A percentile compares a stretch with the other conserved stretches of the same genome.
phyloP scores from a whole-genome alignment of 192 early-diverging fungal species.

The Oehlia diaphana region DNA sequence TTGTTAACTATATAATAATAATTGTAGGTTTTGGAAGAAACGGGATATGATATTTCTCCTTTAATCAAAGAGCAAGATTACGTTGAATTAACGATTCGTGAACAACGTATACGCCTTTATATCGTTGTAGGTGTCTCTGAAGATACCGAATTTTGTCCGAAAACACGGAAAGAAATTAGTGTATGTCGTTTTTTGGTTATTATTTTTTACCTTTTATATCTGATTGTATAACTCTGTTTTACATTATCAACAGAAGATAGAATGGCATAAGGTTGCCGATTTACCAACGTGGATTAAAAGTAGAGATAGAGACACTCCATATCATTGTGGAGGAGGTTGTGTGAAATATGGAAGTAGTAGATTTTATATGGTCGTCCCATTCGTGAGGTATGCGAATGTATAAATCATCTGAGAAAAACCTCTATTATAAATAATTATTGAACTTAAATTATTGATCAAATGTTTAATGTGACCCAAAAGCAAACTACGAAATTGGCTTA shows the following conservation, averaged over 20 bases:
- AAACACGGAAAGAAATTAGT: slow-evolving; percentile 94
- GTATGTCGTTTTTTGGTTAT: slow-evolving; percentile 42
- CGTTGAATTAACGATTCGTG: slow-evolving; percentile 86
- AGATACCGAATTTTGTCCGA: slow-evolving; percentile 75
- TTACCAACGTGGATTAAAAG: slow-evolving; percentile 48
- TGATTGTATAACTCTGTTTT: not conserved
- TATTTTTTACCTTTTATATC: not conserved
- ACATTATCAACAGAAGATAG: slow-evolving; percentile 49
- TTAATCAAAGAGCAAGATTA: slow-evolving; percentile 73
- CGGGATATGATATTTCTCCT: slow-evolving; percentile 84
- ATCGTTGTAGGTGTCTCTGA: slow-evolving; percentile 88
- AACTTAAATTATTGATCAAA: not conserved
- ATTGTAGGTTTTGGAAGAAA: slow-evolving; percentile 85
- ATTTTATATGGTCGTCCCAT: slow-evolving; percentile 75
- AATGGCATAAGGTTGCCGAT: slow-evolving; percentile 68
- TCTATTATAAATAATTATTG: not conserved
- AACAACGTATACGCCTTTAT: slow-evolving; percentile 89
- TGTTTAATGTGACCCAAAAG: not conserved
- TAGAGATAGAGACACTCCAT: slow-evolving; percentile 17
- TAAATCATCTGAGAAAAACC: not conserved
- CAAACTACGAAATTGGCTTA: slow-evolving; percentile 26
- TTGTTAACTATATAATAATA: not conserved
- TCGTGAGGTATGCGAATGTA: slow-evolving; percentile 51
- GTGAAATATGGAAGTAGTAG: slow-evolving; percentile 39
- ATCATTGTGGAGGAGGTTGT: slow-evolving; percentile 27